phyloP scores from a whole-genome alignment of 1,139 yeast genomes.

The Geotrichum fermentans region DNA sequence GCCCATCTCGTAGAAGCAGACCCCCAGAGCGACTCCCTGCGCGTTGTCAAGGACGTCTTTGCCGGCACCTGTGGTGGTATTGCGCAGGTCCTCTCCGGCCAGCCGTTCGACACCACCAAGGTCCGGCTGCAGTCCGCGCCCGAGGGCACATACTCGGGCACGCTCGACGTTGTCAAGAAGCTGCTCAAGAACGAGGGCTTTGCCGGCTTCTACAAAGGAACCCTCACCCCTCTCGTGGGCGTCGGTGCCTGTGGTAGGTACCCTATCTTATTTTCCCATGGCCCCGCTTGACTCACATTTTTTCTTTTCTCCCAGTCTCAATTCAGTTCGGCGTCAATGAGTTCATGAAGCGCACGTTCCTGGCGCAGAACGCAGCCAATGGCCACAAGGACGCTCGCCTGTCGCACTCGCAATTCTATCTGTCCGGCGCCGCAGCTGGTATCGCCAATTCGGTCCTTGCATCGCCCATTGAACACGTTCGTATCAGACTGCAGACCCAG shows the following conservation, averaged over 20 bases:
- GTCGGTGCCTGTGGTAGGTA: conserved; percentile 75
- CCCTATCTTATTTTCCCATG: background rate
- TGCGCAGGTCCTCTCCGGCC: conserved; percentile 92
- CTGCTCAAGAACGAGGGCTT: conserved; percentile 71
- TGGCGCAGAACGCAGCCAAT: conserved; percentile 40
- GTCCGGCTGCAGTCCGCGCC: conserved; percentile 86
- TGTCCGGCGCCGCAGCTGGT: conserved; percentile 85
- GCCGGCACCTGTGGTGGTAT: conserved; percentile 94
- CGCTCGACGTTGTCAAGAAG: conserved; percentile 69
- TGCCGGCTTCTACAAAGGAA: conserved; percentile 82
- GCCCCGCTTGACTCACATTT: background rate
- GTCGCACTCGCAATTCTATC: conserved; percentile 58
- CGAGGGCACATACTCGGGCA: conserved; percentile 67
- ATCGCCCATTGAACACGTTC: conserved; percentile 86
- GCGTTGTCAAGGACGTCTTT: conserved; percentile 73
- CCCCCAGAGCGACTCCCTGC: conserved; percentile 36
- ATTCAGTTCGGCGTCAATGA: conserved; percentile 88
- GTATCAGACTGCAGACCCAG: conserved; percentile 87
- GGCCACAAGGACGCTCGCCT: conserved; percentile 38
- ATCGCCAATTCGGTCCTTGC: conserved; percentile 83
- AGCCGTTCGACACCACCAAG: conserved; percentile 92
- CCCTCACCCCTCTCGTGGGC: conserved; percentile 78
- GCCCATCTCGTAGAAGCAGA: conserved; percentile 35
- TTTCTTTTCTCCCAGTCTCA: conserved; percentile 52
- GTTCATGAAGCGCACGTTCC: conserved; percentile 76